Conservation (phyloP, 2,329 filamentous ascomycete genomes). For the Exophiala phaeomuriformis region DNA sequence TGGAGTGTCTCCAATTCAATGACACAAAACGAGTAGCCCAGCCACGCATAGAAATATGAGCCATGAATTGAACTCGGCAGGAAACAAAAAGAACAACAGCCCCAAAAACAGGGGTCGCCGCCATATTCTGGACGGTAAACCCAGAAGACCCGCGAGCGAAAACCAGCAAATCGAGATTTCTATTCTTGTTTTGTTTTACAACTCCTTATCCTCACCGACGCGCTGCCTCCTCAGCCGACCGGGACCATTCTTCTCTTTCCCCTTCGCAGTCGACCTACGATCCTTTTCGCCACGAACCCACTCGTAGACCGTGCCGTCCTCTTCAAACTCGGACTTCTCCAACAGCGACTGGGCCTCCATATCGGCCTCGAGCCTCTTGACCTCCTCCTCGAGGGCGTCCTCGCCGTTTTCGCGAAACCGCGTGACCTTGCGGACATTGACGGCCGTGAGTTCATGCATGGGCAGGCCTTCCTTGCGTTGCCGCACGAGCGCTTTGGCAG, state of each 20-base stretch:
- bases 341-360: conserved; percentile 50
- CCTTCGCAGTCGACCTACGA: conserved; percentile 20
- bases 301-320: conserved; percentile 24
- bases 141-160: no score
- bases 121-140: no score
- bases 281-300: conserved; percentile 27
- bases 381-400: conserved; percentile 57
- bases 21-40: no score
- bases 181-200: not conserved
- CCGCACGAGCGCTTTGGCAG: conserved; percentile 71
- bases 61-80: no score
- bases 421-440: conserved; percentile 80
- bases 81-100: no score
- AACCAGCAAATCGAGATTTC: no score
- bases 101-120: no score
- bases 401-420: conserved; percentile 62
- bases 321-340: conserved; percentile 30
- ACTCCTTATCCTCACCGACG: conserved; percentile 17
- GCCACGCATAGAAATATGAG: no score
- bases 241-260: conserved; percentile 25
- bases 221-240: conserved; percentile 21
- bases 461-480: conserved; percentile 46
- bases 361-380: conserved; percentile 38
- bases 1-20: no score
- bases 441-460: conserved; percentile 63